Evolutionary conservation across 2,329 filamentous ascomycete species (phyloP), one percentile per base, ranked within the genome.

Genomic region (Colletotrichum sidae): DNA sequence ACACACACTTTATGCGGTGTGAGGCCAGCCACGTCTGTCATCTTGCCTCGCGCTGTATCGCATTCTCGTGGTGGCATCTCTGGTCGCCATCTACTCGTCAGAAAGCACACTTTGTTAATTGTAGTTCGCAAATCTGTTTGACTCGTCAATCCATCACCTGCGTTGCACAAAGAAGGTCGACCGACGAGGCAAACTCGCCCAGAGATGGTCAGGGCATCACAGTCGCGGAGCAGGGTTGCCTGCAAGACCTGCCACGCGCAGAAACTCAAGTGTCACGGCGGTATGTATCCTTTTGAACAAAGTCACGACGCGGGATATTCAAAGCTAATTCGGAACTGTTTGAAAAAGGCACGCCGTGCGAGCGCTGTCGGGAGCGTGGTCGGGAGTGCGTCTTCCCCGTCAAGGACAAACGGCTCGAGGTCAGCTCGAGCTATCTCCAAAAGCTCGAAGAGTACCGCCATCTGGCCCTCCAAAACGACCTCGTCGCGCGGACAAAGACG

Each of bases 261-360:
- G 41, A 70, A 70, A 50, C 55, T 70, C 11, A 70, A 68, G 38
- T 69, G 69, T 33, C 67, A 61, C 41, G 63, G 69, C 15, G 60
- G 68, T 69, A 51, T 3, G 67, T 46, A 12, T 5, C 17, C 10
- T n/a, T n/a, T 15, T 46, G 2, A 10, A 5, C 17, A n/a, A 7
- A 10, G 8, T 10, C 13, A 12, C 13, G 6, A n/a, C 44, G 15
- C 4, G 25, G 25, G 4, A 25, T 25, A 15, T 15, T 25, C 25
- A 4, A 25, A 25, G 25, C 25, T 25, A 4, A 25, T 5, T 25
- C 25, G 25, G 1, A 25, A 25, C 4, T 5, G 25, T 25, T 25
- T 25, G 25, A 1, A 25, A 25, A 55, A 62, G 59, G 52, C 11
- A 55, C 59, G 13, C 59, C 59, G 6, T 62, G 59, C 2, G 42